Evolutionary conservation across 1,284 basidiomycete species (phyloP).

Genomic region (Sanguinoderma infundibulare): DNA sequence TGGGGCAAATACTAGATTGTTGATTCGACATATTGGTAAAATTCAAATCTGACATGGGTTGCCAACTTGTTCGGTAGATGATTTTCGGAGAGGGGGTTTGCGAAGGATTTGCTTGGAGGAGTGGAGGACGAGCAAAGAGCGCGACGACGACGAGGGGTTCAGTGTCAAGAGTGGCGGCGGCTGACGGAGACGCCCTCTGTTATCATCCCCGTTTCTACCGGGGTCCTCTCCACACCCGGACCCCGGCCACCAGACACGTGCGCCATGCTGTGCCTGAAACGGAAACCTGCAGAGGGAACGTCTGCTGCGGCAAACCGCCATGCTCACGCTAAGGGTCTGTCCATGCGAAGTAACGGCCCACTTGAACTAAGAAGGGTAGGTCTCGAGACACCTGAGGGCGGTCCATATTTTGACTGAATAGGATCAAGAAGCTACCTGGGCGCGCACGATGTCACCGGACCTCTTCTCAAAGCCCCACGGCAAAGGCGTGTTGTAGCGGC

Average conservation of each 20-base stretch:
- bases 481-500: not conserved
- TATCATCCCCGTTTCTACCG: slow-evolving; percentile 5
- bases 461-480: not conserved
- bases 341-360: not conserved
- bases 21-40: slow-evolving; percentile 74
- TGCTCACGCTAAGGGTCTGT: not conserved
- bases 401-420: not conserved
- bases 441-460: not conserved
- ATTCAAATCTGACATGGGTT: slow-evolving; percentile 70
- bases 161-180: slow-evolving; percentile 5
- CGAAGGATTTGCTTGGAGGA: not conserved
- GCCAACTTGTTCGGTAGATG: slow-evolving; percentile 65
- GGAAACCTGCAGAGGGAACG: no score
- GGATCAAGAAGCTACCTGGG: not conserved
- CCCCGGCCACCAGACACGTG: slow-evolving; percentile 15
- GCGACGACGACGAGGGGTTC: slow-evolving; percentile 9
- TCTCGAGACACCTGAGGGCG: not conserved
- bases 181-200: slow-evolving; percentile 2
- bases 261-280: not conserved
- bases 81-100: slow-evolving; percentile 1
- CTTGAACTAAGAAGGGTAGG: not conserved
- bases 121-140: slow-evolving; percentile 5
- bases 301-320: no score
- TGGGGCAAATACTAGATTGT: slow-evolving; percentile 89
- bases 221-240: not conserved